Percentiles rank a stretch among this genome's conserved stretches.
Evolutionary conservation across 192 early-diverging fungal genomes (phyloP).

Genomic region (Neocallimastix lanati): DNA sequence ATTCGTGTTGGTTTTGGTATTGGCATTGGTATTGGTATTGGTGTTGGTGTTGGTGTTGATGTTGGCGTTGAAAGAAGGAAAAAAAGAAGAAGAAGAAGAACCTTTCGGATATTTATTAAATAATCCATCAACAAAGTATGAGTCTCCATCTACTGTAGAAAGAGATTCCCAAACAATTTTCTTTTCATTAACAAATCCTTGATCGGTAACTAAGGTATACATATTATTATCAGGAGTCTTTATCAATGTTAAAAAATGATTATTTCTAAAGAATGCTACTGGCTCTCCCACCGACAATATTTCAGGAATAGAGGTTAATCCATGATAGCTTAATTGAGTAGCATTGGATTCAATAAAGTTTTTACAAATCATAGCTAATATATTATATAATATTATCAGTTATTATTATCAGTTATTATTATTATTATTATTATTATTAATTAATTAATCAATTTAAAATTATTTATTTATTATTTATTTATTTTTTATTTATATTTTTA

Average conservation of each 20-base stretch:
- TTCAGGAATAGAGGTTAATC: conserved; percentile 40
- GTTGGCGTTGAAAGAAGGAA: too few relatives aligned
- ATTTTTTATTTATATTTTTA: too few relatives aligned
- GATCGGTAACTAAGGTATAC: conserved; percentile 50
- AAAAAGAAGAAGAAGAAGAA: too few relatives aligned
- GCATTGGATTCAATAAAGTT: conserved; percentile 55
- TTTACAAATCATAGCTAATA: conserved; percentile 24
- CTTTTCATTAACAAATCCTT: conserved; percentile 36
- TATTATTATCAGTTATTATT: too few relatives aligned
- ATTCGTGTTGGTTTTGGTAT: too few relatives aligned
- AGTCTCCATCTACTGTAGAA: neutral
- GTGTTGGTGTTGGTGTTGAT: too few relatives aligned
- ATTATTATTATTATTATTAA: neutral
- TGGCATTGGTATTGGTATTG: too few relatives aligned
- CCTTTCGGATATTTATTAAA: neutral
- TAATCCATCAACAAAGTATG: neutral
- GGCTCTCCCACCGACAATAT: conserved; percentile 28
- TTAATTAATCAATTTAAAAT: too few relatives aligned
- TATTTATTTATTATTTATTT: too few relatives aligned
- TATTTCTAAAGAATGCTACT: conserved; percentile 64
- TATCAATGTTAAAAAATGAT: conserved; percentile 56
- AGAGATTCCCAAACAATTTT: conserved; percentile 59
- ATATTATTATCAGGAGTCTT: conserved; percentile 28
- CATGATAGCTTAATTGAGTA: conserved; percentile 69
- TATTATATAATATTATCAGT: too few relatives aligned